These are phyloP conservation scores for Lachancea fermentati DNA, from an alignment of 805 yeast genomes.

Conservation along the genomic window DNA sequence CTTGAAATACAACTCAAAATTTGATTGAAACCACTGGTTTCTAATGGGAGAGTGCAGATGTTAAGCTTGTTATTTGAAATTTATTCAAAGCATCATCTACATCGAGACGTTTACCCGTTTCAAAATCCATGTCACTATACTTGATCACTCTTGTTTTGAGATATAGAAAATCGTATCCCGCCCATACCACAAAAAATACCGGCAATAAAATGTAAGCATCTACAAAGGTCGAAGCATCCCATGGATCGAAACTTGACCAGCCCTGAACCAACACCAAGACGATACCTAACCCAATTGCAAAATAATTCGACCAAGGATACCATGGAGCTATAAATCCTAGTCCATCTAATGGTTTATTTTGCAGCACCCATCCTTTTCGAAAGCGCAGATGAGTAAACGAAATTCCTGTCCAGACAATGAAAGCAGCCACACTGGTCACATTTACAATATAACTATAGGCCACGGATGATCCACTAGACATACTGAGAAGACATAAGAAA, in stretches of 20 bases:
- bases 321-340: slow-evolving; percentile 49
- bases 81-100: slow-evolving; percentile 14
- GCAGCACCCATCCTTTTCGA: slow-evolving; percentile 41
- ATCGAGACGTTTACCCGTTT: slow-evolving; percentile 9
- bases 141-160: slow-evolving; percentile 8
- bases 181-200: slow-evolving; percentile 39
- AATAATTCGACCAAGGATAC: slow-evolving; percentile 46
- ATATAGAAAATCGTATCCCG: slow-evolving; percentile 18
- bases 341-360: slow-evolving; percentile 40
- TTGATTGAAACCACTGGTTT: no score
- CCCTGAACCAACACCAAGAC: slow-evolving; percentile 60
- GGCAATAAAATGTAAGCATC: slow-evolving; percentile 61
- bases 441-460: slow-evolving; percentile 59
- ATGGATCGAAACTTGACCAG: slow-evolving; percentile 59
- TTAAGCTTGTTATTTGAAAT: no score
- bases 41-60: no score
- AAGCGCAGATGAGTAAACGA: slow-evolving; percentile 53
- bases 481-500: slow-evolving; percentile 5
- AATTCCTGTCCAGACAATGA: slow-evolving; percentile 62
- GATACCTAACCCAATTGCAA: slow-evolving; percentile 45
- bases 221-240: slow-evolving; percentile 43
- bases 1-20: no score
- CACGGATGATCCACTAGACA: slow-evolving; percentile 7
- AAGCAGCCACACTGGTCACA: slow-evolving; percentile 61
- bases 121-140: slow-evolving; percentile 5